Conservation (phyloP, 345 rosid genomes). For the Salix brachista region DNA sequence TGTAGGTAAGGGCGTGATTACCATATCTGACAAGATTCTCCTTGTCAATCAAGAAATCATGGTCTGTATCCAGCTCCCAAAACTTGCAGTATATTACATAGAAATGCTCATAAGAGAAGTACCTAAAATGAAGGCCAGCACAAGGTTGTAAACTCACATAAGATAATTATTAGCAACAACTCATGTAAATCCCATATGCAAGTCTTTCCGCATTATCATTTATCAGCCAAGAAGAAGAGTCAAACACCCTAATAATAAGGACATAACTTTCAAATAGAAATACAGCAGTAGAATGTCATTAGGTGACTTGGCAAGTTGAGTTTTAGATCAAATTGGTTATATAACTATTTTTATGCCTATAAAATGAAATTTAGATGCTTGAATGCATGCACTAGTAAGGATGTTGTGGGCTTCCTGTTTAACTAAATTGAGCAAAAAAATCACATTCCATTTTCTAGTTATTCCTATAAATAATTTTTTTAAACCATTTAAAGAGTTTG, state of each 20-base stretch:
- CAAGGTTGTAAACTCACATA: constrained; percentile 1
- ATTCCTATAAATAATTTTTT: background rate
- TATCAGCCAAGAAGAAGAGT: background rate
- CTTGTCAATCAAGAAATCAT: constrained; percentile 90
- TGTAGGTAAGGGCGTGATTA: constrained; percentile 88
- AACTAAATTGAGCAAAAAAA: background rate
- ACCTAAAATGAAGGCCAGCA: constrained; percentile 41
- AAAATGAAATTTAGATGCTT: background rate
- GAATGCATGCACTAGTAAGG: background rate
- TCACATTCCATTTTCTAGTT: background rate
- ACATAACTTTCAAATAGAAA: background rate
- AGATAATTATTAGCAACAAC: background rate
- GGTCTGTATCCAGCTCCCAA: constrained; percentile 97
- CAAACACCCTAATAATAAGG: background rate
- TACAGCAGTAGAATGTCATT: background rate
- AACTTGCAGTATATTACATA: constrained; percentile 97
- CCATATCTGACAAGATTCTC: constrained; percentile 93
- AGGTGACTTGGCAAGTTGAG: background rate
- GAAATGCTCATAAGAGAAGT: constrained; percentile 92
- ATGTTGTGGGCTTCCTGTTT: background rate
- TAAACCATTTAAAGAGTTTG: background rate
- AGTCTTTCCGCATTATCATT: background rate
- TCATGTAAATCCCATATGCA: background rate
- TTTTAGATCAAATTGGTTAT: background rate
- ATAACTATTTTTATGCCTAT: background rate